Base-by-base conservation (phyloP, 106 monocot species). In the Acanthochlamys bracteata region DNA sequence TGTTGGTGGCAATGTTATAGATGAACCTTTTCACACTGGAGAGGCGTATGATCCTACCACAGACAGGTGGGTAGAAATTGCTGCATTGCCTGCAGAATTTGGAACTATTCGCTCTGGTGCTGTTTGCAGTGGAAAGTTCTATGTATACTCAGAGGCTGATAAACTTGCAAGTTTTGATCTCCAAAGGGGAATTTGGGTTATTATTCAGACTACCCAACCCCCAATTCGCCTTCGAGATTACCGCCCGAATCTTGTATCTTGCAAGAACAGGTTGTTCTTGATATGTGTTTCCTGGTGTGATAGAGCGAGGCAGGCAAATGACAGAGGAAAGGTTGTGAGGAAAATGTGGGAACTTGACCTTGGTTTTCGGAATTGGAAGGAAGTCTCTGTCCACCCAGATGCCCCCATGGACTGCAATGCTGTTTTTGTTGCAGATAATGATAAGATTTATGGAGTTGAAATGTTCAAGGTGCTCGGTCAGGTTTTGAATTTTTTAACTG, bases 391-490 rank as follows among this genome's bases (percentile, higher is more conserved):
- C 54, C 94, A 95, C 68, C 94, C 94, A 22, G 94, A 95, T 78
- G 94, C 94, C 11, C 94, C 94, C 10, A 86, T 90, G 94, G 94
- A 95, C 25, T 59, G 70, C 59, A 73, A 77, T 57, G 86, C 86
- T 0, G 69, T 64, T 0, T 86, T 82, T 68, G 77, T 75, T 7
- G 79, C 73, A 4, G 82, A 76, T n/a, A 26, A 46, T 22, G 67
- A 75, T 59, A 75, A n/a, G 59, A 84, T 95, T 13, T 95, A 84
- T 52, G 86, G 84, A 6, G 26, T 90, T 11, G 94, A 95, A 58
- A 89, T 84, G 86, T 95, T 95, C 61, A 82, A 70, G 41, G 78
- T 95, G 42, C 90, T 95, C 53, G 89, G 94, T 12, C 86, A 90
- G 75, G 80, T 76, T 22, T 52, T 95, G 15, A 77, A 87, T 19